Base-by-base conservation (phyloP, 73 alveolate genomes). In the Paraurostyla sp. region DNA sequence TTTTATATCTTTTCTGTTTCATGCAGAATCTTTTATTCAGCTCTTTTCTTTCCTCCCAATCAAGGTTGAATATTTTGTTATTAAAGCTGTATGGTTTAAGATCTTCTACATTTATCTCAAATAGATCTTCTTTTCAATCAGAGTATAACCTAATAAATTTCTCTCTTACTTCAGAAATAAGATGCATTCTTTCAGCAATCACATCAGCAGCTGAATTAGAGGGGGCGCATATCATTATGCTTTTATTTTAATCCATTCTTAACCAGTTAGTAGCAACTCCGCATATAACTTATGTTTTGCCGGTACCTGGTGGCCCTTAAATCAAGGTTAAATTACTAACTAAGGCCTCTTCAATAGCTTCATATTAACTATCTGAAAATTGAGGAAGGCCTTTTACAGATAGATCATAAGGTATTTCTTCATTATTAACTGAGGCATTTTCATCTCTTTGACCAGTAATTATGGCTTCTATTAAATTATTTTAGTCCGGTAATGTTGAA, bases 221-320 rank as follows among this genome's bases (percentile, higher is more conserved):
- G 29, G 84, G 84, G 7, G 84, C 62, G 40, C 84, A 69, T 13
- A 69, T 43, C 9, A 69, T 18, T 7, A 69, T 43, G 7, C 23
- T 41, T 27, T 38, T 16, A 13, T 36, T 18, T 9, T 38, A 6
- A 4, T 9, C 4, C 2, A 35, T 32, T 33, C 23, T 69, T 46
- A 69, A 4, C 65, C 27, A 7, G 18, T 69, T 4, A 4, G 58
- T 46, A 22, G 23, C 62, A 3, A 69, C 23, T 4, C 41, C 84
- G 25, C 38, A 18, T 2, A 13, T 3, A 11, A 69, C 65, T n/a
- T 7, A 13, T 7, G 84, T 69, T 36, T 69, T 69, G 65, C 84
- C 84, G 40, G 84, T 69, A 41, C 84, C 84, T 2, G 43, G 43
- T n/a, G 58, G 62, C 27, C 65, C 84, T 40, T 69, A 38, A 33